A percentile compares a stretch with the other conserved stretches of the same genome.
These are phyloP conservation scores for Mycena belliarum DNA, from an alignment of 768 basidiomycete species.

Conservation along the genomic window DNA sequence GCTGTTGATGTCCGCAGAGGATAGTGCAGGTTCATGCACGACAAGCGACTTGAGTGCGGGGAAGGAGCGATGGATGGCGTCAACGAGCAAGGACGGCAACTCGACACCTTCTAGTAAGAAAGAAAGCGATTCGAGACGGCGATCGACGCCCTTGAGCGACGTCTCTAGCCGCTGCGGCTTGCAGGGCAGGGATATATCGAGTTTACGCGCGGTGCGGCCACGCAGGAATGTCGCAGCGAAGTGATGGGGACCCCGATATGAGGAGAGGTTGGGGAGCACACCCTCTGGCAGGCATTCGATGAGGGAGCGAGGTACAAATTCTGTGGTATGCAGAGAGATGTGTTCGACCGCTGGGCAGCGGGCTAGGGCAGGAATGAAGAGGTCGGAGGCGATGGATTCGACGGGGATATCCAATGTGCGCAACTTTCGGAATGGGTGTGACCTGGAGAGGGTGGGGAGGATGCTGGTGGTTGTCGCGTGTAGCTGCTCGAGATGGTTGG, in stretches of 20 bases:
- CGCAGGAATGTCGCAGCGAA: constrained; percentile 11
- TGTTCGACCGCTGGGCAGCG: constrained; percentile 32
- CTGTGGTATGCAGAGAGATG: constrained; percentile 19
- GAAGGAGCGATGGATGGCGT: constrained; percentile 12
- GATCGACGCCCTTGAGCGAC: constrained; percentile 7
- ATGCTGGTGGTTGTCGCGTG: constrained; percentile 34
- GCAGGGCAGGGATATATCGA: constrained; percentile 16
- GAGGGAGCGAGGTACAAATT: constrained; percentile 1
- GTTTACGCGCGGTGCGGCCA: constrained; percentile 7
- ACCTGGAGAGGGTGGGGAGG: constrained; percentile 24
- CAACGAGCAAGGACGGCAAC: constrained; percentile 12
- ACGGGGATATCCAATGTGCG: constrained; percentile 28
- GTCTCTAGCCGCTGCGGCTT: constrained; percentile 3
- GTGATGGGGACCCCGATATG: constrained; percentile 15
- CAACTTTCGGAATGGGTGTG: constrained; percentile 24
- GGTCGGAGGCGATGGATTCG: constrained; percentile 26
- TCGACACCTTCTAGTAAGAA: constrained; percentile 15
- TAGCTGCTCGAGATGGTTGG: constrained; percentile 30
- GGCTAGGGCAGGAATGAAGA: constrained; percentile 28
- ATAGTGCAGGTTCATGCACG: constrained; percentile 8
- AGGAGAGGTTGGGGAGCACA: constrained; percentile 12
- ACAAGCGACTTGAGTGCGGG: constrained; percentile 7
- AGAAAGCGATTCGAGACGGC: constrained; percentile 9
- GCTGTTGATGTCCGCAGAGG: constrained; percentile 11
- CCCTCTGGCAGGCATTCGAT: constrained; percentile 15